phyloP scores from a whole-genome alignment of 352 stramenopile species.

The Bremia lactucae region DNA sequence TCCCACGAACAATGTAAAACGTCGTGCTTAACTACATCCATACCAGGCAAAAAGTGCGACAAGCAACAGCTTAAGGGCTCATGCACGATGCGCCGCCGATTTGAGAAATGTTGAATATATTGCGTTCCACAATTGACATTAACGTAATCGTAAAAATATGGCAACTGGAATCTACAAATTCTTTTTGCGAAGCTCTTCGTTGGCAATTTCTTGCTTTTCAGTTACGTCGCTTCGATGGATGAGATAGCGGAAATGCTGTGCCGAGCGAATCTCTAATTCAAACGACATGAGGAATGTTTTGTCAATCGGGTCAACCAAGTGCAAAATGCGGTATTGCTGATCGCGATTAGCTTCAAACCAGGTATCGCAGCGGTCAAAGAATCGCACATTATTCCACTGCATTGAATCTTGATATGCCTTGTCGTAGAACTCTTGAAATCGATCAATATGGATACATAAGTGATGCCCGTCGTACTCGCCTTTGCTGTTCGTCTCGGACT shows the following conservation, averaged over 20 bases:
- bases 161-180: conserved; percentile 28
- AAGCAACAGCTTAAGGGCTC: too few relatives aligned
- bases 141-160: neutral
- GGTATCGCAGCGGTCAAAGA: conserved; percentile 61
- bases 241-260: conserved; percentile 57
- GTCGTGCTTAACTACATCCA: too few relatives aligned
- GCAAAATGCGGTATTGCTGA: conserved; percentile 64
- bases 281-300: conserved; percentile 56
- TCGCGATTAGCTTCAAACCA: conserved; percentile 53
- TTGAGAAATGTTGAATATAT: too few relatives aligned
- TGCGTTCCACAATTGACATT: too few relatives aligned
- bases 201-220: conserved; percentile 35
- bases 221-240: conserved; percentile 49
- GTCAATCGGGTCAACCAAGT: conserved; percentile 51
- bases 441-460: conserved; percentile 63
- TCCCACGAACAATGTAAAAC: too few relatives aligned
- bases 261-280: conserved; percentile 60
- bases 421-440: conserved; percentile 58
- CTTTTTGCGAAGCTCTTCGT: conserved; percentile 48
- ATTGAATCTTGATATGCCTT: conserved; percentile 43
- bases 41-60: too few relatives aligned
- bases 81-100: too few relatives aligned
- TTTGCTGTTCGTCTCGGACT: conserved; percentile 38
- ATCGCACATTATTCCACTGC: conserved; percentile 65
- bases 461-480: conserved; percentile 68